Evolutionary conservation across 306 rosid species (phyloP).

Genomic region (Rosa rugosa): DNA sequence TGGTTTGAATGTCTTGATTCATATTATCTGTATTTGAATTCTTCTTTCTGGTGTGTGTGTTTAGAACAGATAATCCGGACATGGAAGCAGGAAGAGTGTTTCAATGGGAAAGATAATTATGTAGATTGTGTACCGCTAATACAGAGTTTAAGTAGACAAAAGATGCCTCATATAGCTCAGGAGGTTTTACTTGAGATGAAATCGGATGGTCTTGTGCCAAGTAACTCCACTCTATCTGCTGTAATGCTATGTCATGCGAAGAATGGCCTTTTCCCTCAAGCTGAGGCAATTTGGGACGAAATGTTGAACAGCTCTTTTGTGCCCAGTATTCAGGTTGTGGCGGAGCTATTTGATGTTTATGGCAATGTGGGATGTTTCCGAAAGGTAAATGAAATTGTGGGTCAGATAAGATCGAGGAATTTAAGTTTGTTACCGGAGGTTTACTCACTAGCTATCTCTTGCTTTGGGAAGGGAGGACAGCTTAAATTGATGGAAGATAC

Average conservation of each 20-base stretch:
- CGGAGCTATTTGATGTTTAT: constrained; percentile 52
- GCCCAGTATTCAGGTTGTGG: constrained; percentile 46
- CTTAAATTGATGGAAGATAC: constrained; percentile 70
- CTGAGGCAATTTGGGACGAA: constrained; percentile 56
- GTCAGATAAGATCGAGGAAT: constrained; percentile 39
- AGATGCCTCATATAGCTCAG: constrained; percentile 36
- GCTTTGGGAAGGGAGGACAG: constrained; percentile 76
- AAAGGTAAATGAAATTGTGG: constrained; percentile 41
- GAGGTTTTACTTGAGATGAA: constrained; percentile 38
- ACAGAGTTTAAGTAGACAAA: constrained; percentile 34
- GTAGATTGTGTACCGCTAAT: constrained; percentile 24
- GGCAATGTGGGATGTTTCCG: constrained; percentile 37
- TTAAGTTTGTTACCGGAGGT: constrained; percentile 50
- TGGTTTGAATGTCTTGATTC: neutral
- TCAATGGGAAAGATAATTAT: constrained; percentile 16
- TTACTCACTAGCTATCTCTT: constrained; percentile 66
- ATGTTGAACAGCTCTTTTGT: constrained; percentile 52
- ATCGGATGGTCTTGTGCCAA: constrained; percentile 35
- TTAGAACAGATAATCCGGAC: constrained; percentile 41
- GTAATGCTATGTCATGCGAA: constrained; percentile 47
- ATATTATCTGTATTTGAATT: constrained; percentile 6
- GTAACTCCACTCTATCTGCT: constrained; percentile 39
- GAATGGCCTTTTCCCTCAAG: constrained; percentile 48
- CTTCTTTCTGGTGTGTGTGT: constrained; percentile 16
- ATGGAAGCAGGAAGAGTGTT: constrained; percentile 28